Percentiles rank a stretch among this genome's conserved stretches.
Conservation (phyloP, 2,329 filamentous ascomycete species). For the Aspergillus proliferans region DNA sequence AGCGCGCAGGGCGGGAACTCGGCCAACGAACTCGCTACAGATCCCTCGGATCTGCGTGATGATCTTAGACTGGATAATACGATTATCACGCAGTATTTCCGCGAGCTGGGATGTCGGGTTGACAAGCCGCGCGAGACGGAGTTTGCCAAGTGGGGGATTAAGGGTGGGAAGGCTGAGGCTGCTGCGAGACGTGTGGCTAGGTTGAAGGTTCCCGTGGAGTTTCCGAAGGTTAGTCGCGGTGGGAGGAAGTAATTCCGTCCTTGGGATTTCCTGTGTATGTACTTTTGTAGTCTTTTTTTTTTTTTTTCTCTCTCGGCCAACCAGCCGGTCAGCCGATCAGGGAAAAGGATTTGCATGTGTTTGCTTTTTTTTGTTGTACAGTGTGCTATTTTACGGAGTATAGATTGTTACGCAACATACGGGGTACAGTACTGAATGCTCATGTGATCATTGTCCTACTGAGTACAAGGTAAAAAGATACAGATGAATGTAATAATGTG, state of each 20-base stretch:
- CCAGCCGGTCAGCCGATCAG: too few species aligned
- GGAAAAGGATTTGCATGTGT: too few species aligned
- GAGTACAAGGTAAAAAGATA: too few species aligned
- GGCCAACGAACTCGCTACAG: conserved; percentile 35
- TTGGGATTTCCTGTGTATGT: not conserved
- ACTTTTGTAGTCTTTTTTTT: conserved; percentile 1
- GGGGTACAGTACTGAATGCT: too few species aligned
- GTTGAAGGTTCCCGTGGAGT: conserved; percentile 70
- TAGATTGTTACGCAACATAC: too few species aligned
- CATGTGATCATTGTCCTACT: too few species aligned
- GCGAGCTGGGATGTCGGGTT: conserved; percentile 41
- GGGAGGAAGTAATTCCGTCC: conserved; percentile 21
- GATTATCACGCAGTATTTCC: conserved; percentile 36
- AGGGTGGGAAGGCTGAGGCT: conserved; percentile 56
- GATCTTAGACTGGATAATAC: conserved; percentile 36
- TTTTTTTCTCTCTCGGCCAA: too few species aligned
- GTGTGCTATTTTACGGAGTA: too few species aligned
- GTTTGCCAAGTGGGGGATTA: conserved; percentile 40
- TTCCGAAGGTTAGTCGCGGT: conserved; percentile 59
- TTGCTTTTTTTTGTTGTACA: too few species aligned
- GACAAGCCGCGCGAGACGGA: conserved; percentile 37
- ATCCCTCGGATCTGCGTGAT: conserved; percentile 40
- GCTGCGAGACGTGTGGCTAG: conserved; percentile 54
- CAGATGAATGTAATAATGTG: too few species aligned
- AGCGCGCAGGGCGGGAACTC: conserved; percentile 31